Evolutionary conservation across 2,329 filamentous ascomycete genomes (phyloP).

Genomic region (Monilinia laxa): DNA sequence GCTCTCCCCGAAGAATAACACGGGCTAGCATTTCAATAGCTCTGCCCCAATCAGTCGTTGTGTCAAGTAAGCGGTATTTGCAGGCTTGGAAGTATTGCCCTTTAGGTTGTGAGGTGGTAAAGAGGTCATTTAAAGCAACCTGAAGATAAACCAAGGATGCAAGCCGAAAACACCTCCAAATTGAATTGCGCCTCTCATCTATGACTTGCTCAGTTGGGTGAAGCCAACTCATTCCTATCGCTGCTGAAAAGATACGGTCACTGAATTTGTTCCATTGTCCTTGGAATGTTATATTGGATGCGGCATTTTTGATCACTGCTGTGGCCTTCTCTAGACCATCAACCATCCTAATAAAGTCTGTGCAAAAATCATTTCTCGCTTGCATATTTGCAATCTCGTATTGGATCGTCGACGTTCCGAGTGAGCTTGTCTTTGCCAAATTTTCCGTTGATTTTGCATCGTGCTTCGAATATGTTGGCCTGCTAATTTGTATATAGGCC

Average conservation of each 20-base stretch:
- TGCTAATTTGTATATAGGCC: constrained; percentile 11
- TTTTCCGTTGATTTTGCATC: not conserved
- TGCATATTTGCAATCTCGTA: not conserved
- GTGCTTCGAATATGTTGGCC: constrained; percentile 10
- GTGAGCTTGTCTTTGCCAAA: not conserved
- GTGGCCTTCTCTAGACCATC: constrained; percentile 15
- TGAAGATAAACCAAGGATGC: constrained; percentile 4
- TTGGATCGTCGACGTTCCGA: not conserved
- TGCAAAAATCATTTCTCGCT: not conserved
- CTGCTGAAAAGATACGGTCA: not conserved
- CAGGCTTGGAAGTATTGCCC: not conserved
- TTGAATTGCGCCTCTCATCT: not conserved
- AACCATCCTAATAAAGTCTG: constrained; percentile 16
- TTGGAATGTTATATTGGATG: not conserved
- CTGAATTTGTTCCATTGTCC: constrained; percentile 3
- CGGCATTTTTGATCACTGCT: constrained; percentile 4
- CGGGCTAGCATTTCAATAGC: constrained; percentile 12
- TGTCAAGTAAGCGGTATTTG: constrained; percentile 4
- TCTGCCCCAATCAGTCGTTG: not conserved
- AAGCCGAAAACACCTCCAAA: not conserved
- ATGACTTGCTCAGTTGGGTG: not conserved
- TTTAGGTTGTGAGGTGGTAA: not conserved
- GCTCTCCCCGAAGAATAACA: constrained; percentile 9
- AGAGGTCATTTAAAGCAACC: not conserved
- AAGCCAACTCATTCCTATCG: not conserved